These are phyloP conservation scores for Smallanthus sonchifolius DNA, from an alignment of 129 eudicot species.

Conservation along the genomic window DNA sequence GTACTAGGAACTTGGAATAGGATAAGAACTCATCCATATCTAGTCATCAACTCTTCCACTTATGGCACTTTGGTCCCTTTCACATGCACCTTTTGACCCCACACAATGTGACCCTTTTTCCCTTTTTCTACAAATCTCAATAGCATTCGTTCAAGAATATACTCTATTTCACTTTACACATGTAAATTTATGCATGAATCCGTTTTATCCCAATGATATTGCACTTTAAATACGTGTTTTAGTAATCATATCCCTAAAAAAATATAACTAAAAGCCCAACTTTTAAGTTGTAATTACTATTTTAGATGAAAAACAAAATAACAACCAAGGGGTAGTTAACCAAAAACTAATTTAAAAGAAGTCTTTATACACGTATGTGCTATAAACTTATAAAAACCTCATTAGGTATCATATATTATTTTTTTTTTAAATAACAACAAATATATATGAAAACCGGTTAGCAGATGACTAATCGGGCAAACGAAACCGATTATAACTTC, in stretches of 20 bases:
- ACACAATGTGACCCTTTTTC: constrained; percentile 13
- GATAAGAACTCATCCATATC: constrained; percentile 58
- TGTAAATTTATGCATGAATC: background rate
- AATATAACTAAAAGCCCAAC: too few relatives aligned
- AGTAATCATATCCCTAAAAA: background rate
- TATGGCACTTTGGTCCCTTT: constrained; percentile 31
- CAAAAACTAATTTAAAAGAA: too few relatives aligned
- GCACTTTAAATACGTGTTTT: background rate
- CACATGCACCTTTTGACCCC: constrained; percentile 26
- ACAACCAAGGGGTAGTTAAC: too few relatives aligned
- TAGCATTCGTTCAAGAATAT: background rate
- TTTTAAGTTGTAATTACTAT: too few relatives aligned
- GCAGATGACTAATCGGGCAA: too few relatives aligned
- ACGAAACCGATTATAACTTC: too few relatives aligned
- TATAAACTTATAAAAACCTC: too few relatives aligned
- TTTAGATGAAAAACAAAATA: too few relatives aligned
- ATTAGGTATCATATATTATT: too few relatives aligned
- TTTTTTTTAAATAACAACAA: too few relatives aligned
- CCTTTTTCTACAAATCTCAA: background rate
- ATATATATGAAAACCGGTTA: too few relatives aligned
- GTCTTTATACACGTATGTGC: too few relatives aligned
- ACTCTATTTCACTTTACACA: constrained; percentile 6
- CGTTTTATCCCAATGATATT: background rate
- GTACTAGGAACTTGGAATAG: constrained; percentile 27
- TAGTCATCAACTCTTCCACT: constrained; percentile 51